A percentile compares a stretch with the other conserved stretches of the same genome.
phyloP scores from a whole-genome alignment of 1,284 basidiomycete species.

The Cystobasidium pallidum region DNA sequence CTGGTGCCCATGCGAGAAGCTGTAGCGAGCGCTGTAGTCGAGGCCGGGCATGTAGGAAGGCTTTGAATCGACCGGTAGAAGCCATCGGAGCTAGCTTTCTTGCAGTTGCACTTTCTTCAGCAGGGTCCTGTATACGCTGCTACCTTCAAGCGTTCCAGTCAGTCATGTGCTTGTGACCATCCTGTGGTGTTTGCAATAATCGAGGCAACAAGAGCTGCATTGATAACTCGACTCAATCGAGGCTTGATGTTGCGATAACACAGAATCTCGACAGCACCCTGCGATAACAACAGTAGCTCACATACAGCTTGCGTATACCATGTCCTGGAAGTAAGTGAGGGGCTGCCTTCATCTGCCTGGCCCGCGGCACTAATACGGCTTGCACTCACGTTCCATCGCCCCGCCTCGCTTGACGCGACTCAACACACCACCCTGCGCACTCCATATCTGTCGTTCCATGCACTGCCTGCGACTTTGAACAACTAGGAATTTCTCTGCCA shows the following conservation, averaged over 20 bases:
- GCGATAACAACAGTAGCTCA: background rate
- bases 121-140: background rate
- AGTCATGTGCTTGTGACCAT: background rate
- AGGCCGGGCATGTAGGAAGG: conserved; percentile 19
- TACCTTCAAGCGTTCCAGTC: background rate
- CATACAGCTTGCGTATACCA: conserved; percentile 3
- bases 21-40: conserved; percentile 46
- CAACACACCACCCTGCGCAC: background rate
- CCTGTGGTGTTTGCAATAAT: background rate
- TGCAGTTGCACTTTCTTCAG: background rate
- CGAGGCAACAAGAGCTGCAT: background rate
- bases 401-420: conserved; percentile 6
- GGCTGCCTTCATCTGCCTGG: too few species aligned
- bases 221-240: background rate
- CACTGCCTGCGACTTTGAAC: background rate
- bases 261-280: background rate
- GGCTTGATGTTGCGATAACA: conserved; percentile 6
- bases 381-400: background rate
- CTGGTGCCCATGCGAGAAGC: conserved; percentile 61
- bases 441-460: background rate
- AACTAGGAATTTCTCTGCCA: conserved; percentile 37
- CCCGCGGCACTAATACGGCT: background rate
- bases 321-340: conserved; percentile 43
- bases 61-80: background rate
- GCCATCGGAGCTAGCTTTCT: background rate